Evolutionary conservation across 768 basidiomycete species (phyloP).

Genomic region (Xerocomus spinulosus): DNA sequence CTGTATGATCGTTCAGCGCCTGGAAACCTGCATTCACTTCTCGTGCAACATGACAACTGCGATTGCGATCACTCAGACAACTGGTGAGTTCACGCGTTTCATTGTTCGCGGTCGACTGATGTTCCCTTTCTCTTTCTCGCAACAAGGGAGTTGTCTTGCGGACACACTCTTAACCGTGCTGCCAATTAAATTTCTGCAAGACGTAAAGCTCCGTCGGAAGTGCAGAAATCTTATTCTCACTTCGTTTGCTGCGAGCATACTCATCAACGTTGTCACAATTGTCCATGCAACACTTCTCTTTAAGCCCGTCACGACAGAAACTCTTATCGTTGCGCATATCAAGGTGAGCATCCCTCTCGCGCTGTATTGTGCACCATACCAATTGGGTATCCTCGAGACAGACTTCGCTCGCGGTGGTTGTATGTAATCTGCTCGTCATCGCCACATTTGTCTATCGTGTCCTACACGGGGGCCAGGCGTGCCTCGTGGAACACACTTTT

Average conservation of each 20-base stretch:
- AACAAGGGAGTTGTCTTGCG: conserved; percentile 8
- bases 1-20: conserved; percentile 1
- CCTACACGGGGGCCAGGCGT: not conserved
- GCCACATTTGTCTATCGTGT: conserved; percentile 8
- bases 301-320: not conserved
- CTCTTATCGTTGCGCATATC: conserved; percentile 10
- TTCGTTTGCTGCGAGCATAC: conserved; percentile 13
- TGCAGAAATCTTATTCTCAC: conserved; percentile 6
- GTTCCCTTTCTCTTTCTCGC: not conserved
- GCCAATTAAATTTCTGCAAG: conserved; percentile 3
- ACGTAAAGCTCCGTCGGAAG: conserved; percentile 2
- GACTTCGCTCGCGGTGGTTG: not conserved
- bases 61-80: conserved; percentile 8
- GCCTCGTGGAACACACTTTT: not conserved
- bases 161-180: conserved; percentile 6
- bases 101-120: not conserved
- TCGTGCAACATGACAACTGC: conserved; percentile 1
- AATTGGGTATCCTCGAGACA: not conserved
- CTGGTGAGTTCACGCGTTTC: conserved; percentile 3
- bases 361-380: not conserved
- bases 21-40: conserved; percentile 1
- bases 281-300: conserved; percentile 8
- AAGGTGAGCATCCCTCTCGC: conserved; percentile 3
- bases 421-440: conserved; percentile 15
- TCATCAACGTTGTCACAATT: conserved; percentile 13